Evolutionary conservation across 2,329 filamentous ascomycete genomes (phyloP).

Genomic region (Xylaria sp.): DNA sequence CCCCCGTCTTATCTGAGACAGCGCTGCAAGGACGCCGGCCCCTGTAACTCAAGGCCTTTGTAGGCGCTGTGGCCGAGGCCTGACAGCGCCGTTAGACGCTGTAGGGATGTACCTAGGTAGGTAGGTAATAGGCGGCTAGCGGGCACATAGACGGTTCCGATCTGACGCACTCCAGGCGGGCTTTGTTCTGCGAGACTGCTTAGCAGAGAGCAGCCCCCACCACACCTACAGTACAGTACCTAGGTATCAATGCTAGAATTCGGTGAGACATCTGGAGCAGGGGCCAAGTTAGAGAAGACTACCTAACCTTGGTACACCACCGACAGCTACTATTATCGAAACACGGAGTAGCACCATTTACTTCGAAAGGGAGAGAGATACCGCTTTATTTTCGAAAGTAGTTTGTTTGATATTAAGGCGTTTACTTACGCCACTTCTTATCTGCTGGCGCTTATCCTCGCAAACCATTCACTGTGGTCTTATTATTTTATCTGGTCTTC

Average conservation of each 20-base stretch:
- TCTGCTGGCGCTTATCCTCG: not conserved
- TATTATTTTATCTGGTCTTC: not conserved
- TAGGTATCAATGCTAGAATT: not conserved
- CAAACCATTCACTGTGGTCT: not conserved
- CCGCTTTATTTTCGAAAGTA: not conserved
- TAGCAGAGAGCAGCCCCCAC: no score
- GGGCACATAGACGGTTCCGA: no score
- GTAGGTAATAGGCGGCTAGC: no score
- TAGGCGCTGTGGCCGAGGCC: not conserved
- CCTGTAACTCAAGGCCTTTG: no score
- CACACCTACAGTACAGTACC: no score
- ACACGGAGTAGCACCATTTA: not conserved
- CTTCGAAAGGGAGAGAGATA: not conserved
- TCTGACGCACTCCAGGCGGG: no score
- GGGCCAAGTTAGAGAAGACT: no score
- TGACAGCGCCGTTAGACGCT: not conserved
- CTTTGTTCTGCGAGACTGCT: no score
- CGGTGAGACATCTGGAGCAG: not conserved
- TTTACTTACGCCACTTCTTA: no score
- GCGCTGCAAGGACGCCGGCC: not conserved
- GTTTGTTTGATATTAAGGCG: not conserved
- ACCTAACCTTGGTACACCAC: no score
- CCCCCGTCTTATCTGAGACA: constrained; percentile 6
- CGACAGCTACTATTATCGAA: not conserved
- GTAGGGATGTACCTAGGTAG: no score